Base-by-base conservation (phyloP, 2,329 filamentous ascomycete genomes). In the Paramyrothecium roridum region DNA sequence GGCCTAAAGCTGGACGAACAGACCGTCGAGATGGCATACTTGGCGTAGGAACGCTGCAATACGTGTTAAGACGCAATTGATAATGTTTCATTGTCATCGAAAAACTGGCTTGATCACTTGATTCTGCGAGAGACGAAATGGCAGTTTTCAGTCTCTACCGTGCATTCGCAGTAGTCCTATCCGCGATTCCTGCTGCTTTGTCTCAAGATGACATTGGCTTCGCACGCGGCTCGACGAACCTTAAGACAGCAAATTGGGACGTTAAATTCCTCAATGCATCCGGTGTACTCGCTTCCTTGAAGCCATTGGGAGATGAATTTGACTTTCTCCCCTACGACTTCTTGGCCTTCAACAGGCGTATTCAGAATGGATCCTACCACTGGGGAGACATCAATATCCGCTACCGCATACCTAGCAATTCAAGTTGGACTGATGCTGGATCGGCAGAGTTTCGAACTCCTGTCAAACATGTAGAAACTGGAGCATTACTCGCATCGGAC, bases 311-410 rank as follows among this genome's bases (percentile, higher is more conserved):
- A 0, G 63, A 67, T 3, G 56, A 67, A 0, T 85, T 84, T 57
- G 79, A 85, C 64, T 85, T 84, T 58, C 71, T 82, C 2, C 82
- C 82, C 0, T 80, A 71, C 11, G 82, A 84, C 61, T 30, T 30
- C 10, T 67, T 77, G 6, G 26, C 26, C 48, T 71, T 85, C 3
- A 55, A 72, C 0, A 67, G 69, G 16, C 73, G 82, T 8, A 74
- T 78, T 12, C 71, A 71, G 12, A 77, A 83, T 56, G 77, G 78
- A 3, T 78, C 83, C 56, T 84, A 85, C 57, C 83, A 85, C 63
- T 79, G 80, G 60, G 83, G 83, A 3, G 82, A 86, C 49, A 30
- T 30, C 26, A 30, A 30, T 30, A 30, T 30, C 10, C 26, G 26
- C 4, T 30, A 70, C 86, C 45, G 83, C 80, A 0, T 74, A 80